Percentiles rank a stretch among this genome's conserved stretches.
These are phyloP conservation scores for Nephelium lappaceum DNA, from an alignment of 345 rosid species.

Conservation along the genomic window DNA sequence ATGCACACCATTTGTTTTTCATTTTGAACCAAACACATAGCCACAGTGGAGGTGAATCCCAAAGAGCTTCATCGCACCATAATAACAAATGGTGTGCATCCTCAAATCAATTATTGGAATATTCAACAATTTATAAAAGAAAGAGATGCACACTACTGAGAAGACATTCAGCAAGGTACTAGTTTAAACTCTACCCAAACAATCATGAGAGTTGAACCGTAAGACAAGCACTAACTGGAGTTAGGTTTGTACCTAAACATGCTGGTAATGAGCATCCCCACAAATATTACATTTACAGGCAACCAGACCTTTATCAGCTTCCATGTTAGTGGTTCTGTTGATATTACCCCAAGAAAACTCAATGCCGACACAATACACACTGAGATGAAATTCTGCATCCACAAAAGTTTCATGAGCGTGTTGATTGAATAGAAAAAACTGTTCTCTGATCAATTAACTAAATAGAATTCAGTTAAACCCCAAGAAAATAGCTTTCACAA, in stretches of 20 bases:
- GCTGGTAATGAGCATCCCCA: conserved; percentile 98
- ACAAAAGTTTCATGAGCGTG: conserved; percentile 20
- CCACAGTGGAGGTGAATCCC: neutral
- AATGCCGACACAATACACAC: conserved; percentile 73
- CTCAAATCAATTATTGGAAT: neutral
- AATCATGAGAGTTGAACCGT: neutral
- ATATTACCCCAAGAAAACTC: conserved; percentile 69
- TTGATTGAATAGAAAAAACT: conserved; percentile 17
- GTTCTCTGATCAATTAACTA: neutral
- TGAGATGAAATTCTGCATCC: conserved; percentile 85
- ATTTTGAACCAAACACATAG: neutral
- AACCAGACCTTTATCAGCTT: conserved; percentile 89
- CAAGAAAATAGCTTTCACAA: neutral
- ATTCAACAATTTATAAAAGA: neutral
- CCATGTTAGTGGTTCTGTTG: conserved; percentile 88
- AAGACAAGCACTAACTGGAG: neutral
- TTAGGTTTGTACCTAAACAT: conserved; percentile 83
- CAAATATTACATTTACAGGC: conserved; percentile 93
- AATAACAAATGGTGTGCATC: neutral
- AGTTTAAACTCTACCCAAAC: neutral
- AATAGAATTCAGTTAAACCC: conserved; percentile 13
- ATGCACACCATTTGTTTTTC: neutral
- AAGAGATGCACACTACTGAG: neutral
- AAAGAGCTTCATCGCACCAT: neutral
- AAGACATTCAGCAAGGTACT: neutral